These are phyloP conservation scores for Knufia fluminis DNA, from an alignment of 2,329 filamentous ascomycete genomes.

Conservation along the genomic window DNA sequence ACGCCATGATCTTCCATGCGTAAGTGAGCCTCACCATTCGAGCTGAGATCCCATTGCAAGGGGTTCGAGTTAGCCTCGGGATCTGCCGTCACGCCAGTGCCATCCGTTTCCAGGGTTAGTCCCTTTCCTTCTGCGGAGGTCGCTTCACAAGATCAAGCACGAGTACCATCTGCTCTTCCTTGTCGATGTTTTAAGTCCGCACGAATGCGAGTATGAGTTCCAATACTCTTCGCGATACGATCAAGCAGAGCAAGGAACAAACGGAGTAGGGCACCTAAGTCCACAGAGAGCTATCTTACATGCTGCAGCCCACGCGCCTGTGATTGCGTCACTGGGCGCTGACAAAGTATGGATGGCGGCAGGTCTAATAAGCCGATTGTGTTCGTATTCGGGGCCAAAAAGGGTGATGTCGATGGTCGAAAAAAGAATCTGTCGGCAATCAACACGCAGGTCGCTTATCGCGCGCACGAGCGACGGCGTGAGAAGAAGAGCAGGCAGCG, in stretches of 20 bases:
- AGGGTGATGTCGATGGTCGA: conserved; percentile 4
- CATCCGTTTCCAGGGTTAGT: not conserved
- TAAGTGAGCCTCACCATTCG: no score
- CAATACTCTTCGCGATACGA: not conserved
- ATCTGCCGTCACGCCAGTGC: not conserved
- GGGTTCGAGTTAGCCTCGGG: not conserved
- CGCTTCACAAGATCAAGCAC: not conserved
- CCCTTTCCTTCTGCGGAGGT: not conserved
- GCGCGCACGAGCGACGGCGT: conserved; percentile 7
- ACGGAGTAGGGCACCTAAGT: not conserved
- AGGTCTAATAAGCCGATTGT: conserved; percentile 9
- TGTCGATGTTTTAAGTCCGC: no score
- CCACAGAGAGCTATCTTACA: not conserved
- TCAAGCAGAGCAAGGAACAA: not conserved
- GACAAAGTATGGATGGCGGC: not conserved
- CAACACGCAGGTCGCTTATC: conserved; percentile 9
- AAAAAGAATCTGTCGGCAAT: conserved; percentile 10
- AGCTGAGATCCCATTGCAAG: no score
- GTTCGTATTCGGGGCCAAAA: conserved; percentile 8
- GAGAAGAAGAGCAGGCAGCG: conserved; percentile 9
- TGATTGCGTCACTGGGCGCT: conserved; percentile 8
- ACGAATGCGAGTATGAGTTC: not conserved
- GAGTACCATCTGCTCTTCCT: not conserved
- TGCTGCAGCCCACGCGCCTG: not conserved
- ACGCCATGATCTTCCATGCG: no score